Conservation (phyloP, 176 grass and related monocot genomes). For the Eragrostis nindensis region DNA sequence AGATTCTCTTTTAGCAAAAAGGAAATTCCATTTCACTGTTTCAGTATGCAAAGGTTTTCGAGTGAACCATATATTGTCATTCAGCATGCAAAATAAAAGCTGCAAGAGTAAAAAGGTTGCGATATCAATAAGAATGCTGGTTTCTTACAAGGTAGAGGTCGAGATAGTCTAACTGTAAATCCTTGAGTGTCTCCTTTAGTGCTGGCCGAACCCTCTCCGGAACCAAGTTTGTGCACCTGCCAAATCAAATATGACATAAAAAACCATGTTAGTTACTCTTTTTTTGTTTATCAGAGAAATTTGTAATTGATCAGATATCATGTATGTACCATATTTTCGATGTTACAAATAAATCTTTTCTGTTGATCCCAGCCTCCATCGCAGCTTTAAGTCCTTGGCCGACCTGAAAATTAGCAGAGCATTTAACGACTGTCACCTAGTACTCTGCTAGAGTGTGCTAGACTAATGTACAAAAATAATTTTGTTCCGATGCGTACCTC, state of each 20-base stretch:
- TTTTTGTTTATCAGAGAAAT: not conserved
- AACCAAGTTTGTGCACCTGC: constrained; percentile 73
- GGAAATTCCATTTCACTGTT: not conserved
- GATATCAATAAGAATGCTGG: not conserved
- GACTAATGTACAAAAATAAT: constrained; percentile 5
- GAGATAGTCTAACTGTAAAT: constrained; percentile 74
- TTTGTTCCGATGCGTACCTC: constrained; percentile 52
- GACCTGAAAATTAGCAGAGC: constrained; percentile 49
- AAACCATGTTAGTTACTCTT: not conserved
- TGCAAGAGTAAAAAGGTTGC: not conserved
- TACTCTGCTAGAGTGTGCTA: too few species aligned
- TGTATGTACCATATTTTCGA: constrained; percentile 72
- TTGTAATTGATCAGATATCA: not conserved
- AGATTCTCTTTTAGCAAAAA: not conserved
- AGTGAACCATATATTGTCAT: not conserved
- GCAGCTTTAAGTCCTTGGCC: constrained; percentile 67
- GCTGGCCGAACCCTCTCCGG: constrained; percentile 61
- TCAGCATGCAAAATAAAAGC: not conserved
- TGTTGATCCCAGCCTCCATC: constrained; percentile 63
- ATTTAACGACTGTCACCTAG: not conserved
- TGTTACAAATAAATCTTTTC: constrained; percentile 78
- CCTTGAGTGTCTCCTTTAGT: constrained; percentile 62
- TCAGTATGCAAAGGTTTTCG: not conserved
- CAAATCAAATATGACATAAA: not conserved
- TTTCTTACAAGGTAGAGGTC: constrained; percentile 72